phyloP scores from a whole-genome alignment of 805 yeast species.

The Schwanniomyces sp. region DNA sequence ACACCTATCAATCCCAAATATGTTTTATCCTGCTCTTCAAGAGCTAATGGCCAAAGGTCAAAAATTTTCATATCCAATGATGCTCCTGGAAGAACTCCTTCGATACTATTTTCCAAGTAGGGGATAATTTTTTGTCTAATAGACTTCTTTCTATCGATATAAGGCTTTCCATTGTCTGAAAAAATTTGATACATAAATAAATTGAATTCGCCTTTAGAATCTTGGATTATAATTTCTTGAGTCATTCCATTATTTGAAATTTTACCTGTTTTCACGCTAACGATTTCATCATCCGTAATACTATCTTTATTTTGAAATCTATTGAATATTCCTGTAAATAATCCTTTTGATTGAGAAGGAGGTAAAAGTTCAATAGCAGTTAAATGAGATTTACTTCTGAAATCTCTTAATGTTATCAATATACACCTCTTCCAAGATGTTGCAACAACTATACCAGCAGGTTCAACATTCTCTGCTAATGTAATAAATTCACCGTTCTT shows the following conservation, averaged over 20 bases:
- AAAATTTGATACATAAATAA: constrained; percentile 24
- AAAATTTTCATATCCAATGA: constrained; percentile 51
- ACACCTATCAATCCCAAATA: constrained; percentile 42
- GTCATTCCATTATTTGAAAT: constrained; percentile 49
- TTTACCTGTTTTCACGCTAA: constrained; percentile 56
- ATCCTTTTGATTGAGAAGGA: constrained; percentile 9
- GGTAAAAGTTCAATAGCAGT: constrained; percentile 31
- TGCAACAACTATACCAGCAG: constrained; percentile 70
- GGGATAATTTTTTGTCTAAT: constrained; percentile 31
- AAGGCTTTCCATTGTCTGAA: constrained; percentile 28
- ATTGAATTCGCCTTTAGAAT: constrained; percentile 44
- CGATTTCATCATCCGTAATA: constrained; percentile 46
- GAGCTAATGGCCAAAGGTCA: constrained; percentile 57
- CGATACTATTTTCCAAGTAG: constrained; percentile 30
- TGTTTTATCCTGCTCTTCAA: constrained; percentile 28
- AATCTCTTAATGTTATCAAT: constrained; percentile 63
- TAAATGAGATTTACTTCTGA: constrained; percentile 59
- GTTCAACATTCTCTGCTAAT: constrained; percentile 59
- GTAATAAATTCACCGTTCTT: constrained; percentile 55
- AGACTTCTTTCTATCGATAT: constrained; percentile 23
- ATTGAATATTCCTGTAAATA: constrained; percentile 7
- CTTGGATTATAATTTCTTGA: constrained; percentile 43
- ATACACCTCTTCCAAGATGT: constrained; percentile 70
- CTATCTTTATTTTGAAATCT: constrained; percentile 1
- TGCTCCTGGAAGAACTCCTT: constrained; percentile 48